Conservation (phyloP, 257 asterid species). For the Nicotiana knightiana region DNA sequence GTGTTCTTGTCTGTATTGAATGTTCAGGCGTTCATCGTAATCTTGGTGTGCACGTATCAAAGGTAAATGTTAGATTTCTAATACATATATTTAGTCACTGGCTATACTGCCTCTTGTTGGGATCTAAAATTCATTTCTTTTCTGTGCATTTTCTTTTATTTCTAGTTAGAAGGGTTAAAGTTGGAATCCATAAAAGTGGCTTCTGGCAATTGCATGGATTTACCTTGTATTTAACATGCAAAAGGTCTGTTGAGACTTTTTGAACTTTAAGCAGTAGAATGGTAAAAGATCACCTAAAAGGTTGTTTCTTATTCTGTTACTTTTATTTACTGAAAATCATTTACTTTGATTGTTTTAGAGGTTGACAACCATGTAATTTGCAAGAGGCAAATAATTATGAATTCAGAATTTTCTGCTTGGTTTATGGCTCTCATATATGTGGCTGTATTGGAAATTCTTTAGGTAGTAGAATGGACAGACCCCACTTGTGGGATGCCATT, state of each 20-base stretch:
- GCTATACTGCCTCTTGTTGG: background rate
- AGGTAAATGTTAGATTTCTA: slow-evolving; percentile 42
- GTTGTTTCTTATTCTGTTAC: background rate
- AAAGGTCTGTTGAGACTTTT: background rate
- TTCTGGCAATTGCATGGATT: background rate
- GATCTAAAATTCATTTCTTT: background rate
- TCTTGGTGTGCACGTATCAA: slow-evolving; percentile 98
- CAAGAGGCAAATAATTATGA: too few relatives aligned
- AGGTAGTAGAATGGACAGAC: background rate
- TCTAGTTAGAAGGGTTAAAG: background rate
- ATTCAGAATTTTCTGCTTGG: background rate
- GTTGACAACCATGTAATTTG: background rate
- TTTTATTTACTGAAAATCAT: background rate
- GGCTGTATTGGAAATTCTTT: background rate
- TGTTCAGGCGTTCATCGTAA: slow-evolving; percentile 99
- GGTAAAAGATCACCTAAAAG: background rate
- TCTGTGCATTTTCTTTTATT: background rate
- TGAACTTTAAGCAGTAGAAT: background rate
- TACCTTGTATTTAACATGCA: background rate
- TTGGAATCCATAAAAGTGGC: background rate
- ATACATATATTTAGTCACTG: background rate
- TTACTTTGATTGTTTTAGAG: background rate
- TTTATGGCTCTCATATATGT: background rate
- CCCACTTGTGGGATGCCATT: too few relatives aligned
- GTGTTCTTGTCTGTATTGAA: slow-evolving; percentile 95